Percentiles rank a stretch among this genome's conserved stretches.
phyloP scores from a whole-genome alignment of 2,329 filamentous ascomycete genomes.

The Fusarium clavum region DNA sequence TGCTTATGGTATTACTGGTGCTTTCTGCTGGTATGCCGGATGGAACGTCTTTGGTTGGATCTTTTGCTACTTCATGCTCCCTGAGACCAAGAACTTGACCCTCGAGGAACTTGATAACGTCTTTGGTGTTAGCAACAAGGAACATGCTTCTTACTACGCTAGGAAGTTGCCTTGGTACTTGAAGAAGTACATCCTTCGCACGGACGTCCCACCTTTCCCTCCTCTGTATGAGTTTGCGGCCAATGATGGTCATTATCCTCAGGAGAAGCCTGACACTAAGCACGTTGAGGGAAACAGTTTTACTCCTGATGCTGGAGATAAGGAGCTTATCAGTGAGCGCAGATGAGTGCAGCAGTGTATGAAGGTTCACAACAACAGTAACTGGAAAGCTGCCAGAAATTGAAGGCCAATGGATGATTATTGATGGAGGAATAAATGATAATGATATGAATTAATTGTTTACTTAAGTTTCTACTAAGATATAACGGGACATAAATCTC shows the following conservation, averaged over 20 bases:
- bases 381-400: background rate
- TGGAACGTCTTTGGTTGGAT: slow-evolving; percentile 53
- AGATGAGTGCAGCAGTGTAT: background rate
- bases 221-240: slow-evolving; percentile 48
- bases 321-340: background rate
- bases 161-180: slow-evolving; percentile 50
- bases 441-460: no score
- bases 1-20: slow-evolving; percentile 49
- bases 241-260: slow-evolving; percentile 31
- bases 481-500: no score
- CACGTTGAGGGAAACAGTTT: background rate
- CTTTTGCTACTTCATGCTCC: slow-evolving; percentile 51
- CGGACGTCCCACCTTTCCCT: slow-evolving; percentile 48
- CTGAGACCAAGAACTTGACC: slow-evolving; percentile 52
- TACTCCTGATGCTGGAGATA: background rate
- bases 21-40: slow-evolving; percentile 55
- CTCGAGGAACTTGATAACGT: slow-evolving; percentile 52
- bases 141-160: slow-evolving; percentile 49
- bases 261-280: slow-evolving; percentile 26
- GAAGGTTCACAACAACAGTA: background rate
- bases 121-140: slow-evolving; percentile 48
- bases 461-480: no score
- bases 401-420: background rate
- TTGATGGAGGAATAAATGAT: no score
- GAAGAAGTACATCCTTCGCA: slow-evolving; percentile 47